Conservation (phyloP, 768 basidiomycete genomes). For the Fomitopsis serialis region DNA sequence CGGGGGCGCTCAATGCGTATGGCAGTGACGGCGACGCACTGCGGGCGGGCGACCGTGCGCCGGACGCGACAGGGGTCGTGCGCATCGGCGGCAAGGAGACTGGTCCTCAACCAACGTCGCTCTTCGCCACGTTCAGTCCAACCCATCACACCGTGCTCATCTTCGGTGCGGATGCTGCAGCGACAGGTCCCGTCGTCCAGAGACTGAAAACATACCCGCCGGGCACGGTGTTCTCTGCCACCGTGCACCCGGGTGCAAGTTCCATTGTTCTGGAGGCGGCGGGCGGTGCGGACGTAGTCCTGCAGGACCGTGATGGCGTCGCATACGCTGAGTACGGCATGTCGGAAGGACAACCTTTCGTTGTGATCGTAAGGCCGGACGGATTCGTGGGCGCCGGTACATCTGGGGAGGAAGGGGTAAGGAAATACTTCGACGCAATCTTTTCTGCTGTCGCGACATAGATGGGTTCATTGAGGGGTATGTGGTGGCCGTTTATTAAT, state of each 20-base stretch:
- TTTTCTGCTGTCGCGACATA: too few species aligned
- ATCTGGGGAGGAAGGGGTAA: background rate
- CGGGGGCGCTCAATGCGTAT: slow-evolving; percentile 2
- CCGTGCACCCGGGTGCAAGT: background rate
- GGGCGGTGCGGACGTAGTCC: background rate
- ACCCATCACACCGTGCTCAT: slow-evolving; percentile 26
- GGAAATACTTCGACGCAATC: background rate
- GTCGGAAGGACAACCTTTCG: background rate
- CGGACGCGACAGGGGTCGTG: slow-evolving; percentile 11
- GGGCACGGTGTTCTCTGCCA: background rate
- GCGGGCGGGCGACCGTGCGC: slow-evolving; percentile 42
- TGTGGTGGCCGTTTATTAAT: too few species aligned
- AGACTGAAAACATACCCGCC: background rate
- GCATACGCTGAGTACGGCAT: background rate
- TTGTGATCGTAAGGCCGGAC: background rate
- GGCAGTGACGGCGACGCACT: slow-evolving; percentile 5
- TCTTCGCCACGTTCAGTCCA: slow-evolving; percentile 25
- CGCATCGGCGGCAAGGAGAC: background rate
- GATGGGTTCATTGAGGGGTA: too few species aligned
- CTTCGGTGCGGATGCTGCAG: slow-evolving; percentile 14
- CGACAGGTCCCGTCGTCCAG: background rate
- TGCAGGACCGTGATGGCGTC: background rate
- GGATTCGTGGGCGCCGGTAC: background rate
- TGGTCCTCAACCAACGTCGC: slow-evolving; percentile 1
- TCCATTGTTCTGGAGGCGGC: background rate